phyloP scores from a whole-genome alignment of 768 basidiomycete species.

The Lenzites betulinus region DNA sequence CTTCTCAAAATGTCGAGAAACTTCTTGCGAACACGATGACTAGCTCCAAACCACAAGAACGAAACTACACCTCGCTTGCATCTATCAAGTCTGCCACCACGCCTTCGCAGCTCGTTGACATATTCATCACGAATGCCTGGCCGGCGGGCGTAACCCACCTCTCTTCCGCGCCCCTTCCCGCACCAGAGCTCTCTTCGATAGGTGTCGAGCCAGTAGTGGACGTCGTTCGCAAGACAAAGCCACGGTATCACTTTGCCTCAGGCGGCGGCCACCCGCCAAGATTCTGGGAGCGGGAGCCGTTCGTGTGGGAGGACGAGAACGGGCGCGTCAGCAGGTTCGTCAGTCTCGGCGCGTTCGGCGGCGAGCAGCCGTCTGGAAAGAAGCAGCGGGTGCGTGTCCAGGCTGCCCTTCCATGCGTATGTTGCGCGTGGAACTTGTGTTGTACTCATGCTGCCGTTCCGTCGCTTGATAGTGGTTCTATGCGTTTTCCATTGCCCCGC shows the following conservation, averaged over 20 bases:
- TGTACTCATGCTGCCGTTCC: slow-evolving; percentile 2
- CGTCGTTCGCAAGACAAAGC: slow-evolving; percentile 63
- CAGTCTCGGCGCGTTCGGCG: slow-evolving; percentile 87
- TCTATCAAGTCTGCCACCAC: slow-evolving; percentile 63
- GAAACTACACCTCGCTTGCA: slow-evolving; percentile 65
- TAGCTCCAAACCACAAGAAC: slow-evolving; percentile 44
- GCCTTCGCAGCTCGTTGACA: slow-evolving; percentile 70
- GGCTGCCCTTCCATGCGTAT: background rate
- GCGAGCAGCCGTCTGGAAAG: slow-evolving; percentile 56
- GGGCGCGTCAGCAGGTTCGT: slow-evolving; percentile 78
- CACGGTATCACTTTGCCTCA: slow-evolving; percentile 86
- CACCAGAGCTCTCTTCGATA: slow-evolving; percentile 44
- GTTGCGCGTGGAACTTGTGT: background rate
- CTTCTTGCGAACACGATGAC: slow-evolving; percentile 70
- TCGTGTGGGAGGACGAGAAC: slow-evolving; percentile 74
- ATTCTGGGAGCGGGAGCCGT: slow-evolving; percentile 98
- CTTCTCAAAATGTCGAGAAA: slow-evolving; percentile 66
- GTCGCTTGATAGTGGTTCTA: slow-evolving; percentile 82
- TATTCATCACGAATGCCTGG: slow-evolving; percentile 82
- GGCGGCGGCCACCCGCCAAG: slow-evolving; percentile 62
- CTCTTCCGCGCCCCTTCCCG: slow-evolving; percentile 51
- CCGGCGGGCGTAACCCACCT: slow-evolving; percentile 64
- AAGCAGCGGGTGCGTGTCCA: slow-evolving; percentile 74
- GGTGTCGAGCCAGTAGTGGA: slow-evolving; percentile 66
- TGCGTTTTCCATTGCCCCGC: slow-evolving; percentile 82